Base-by-base conservation (phyloP, 208 protist species). In the Acanthamoeba quina region DNA sequence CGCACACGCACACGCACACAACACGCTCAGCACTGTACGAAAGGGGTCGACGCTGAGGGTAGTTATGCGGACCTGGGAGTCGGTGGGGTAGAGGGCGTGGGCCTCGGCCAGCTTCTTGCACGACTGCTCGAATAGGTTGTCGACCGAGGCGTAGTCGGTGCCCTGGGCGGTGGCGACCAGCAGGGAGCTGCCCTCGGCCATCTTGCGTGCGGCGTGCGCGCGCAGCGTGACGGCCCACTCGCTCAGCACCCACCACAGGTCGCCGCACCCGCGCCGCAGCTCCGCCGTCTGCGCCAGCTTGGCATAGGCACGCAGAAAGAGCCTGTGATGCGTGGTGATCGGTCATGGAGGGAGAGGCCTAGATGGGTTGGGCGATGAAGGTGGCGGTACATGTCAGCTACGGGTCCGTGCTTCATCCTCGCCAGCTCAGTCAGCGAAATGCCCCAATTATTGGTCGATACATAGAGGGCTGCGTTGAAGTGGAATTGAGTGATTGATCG, bases 211-310 rank as follows among this genome's bases (percentile, higher is more conserved):
- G 24, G 89, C 89, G 31, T 93, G 89, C 1, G 68, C 41, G 52
- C 89, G 89, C 11, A 93, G 70, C 4, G 89, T 93, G 70, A 82
- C 89, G 37, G 89, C 89, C 89, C 89, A 93, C 70, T 93, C 89
- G 47, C 68, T 83, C 21, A 93, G 68, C 29, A 82, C 89, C 89
- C 89, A 93, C 89, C 89, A 93, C 21, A 83, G 68, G 68, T 93
- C 89, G 44, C 34, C 37, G 7, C 62, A 19, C 47, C 68, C 47
- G 3, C 19, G 4, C 11, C 70, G 37, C 26, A 93, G n/a, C 70
- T 60, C 52, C 6, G 62, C 47, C 56, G 89, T 83, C 52, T 93
- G 68, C 19, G 62, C 89, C 17, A 93, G 37, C 70, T 93, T 93
- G 44, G n/a, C 29, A 31, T 93, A 93, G 60, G 89, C 89, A 7